Conservation (phyloP, 345 rosid species). For the Brassica incana region DNA sequence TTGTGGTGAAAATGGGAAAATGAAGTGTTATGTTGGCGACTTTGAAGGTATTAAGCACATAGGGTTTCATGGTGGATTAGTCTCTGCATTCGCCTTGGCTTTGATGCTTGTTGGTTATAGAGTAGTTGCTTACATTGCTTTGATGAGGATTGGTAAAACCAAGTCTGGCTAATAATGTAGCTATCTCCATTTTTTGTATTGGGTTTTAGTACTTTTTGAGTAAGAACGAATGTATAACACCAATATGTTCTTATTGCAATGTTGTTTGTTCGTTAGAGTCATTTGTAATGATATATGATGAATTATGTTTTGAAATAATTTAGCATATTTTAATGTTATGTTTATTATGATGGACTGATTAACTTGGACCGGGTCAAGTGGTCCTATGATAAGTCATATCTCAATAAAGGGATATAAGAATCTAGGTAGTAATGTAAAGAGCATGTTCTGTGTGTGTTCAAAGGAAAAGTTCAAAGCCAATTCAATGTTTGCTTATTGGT, state of each 20-base stretch:
- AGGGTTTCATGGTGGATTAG: slow-evolving; percentile 46
- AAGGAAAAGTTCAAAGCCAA: slow-evolving; percentile 35
- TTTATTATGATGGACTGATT: neutral
- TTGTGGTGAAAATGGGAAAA: slow-evolving; percentile 47
- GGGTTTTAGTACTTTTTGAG: slow-evolving; percentile 10
- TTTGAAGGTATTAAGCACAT: slow-evolving; percentile 59
- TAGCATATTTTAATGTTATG: neutral
- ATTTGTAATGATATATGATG: neutral
- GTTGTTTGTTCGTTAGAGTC: neutral
- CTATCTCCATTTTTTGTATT: neutral
- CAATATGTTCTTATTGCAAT: slow-evolving; percentile 3
- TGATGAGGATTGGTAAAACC: slow-evolving; percentile 47
- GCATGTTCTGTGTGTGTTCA: slow-evolving; percentile 25
- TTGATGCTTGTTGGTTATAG: slow-evolving; percentile 84
- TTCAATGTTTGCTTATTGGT: slow-evolving; percentile 16
- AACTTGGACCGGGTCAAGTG: slow-evolving; percentile 16
- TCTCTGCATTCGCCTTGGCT: slow-evolving; percentile 58
- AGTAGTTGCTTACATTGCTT: slow-evolving; percentile 71
- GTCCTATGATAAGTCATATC: slow-evolving; percentile 11
- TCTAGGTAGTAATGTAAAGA: slow-evolving; percentile 25
- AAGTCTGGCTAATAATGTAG: slow-evolving; percentile 19
- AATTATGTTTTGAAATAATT: neutral
- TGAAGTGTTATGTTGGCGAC: slow-evolving; percentile 63
- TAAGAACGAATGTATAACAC: slow-evolving; percentile 6
- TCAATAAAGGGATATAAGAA: slow-evolving; percentile 4